Base-by-base conservation (phyloP, 1,284 basidiomycete species). In the Xerocomus cyaneibrunnescens region DNA sequence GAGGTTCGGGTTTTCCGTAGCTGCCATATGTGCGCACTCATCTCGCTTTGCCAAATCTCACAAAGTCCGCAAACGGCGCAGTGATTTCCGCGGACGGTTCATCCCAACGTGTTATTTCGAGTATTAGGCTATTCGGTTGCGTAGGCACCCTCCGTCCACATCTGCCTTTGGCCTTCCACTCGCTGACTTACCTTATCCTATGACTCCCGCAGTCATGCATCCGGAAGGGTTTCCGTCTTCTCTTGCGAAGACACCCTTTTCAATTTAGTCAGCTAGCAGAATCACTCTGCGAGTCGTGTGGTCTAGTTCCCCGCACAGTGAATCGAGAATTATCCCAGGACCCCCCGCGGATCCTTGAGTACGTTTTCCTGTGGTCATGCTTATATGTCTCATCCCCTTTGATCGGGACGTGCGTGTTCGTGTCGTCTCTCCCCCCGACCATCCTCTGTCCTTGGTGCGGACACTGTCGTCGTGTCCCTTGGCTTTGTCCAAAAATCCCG, bases 11-110 rank as follows among this genome's bases (percentile, higher is more conserved):
- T 21, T 57, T 38, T 31, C 35, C 30, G 41, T 38, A 25, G 22
- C 36, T 43, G 54, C 48, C 49, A 22, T 57, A 23, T 43, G 57
- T 46, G 54, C 45, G 39, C 21, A 17, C 55, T 19, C 56, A 65
- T 64, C 64, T 67, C 48, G 44, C 23, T 19, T 37, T 48, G 13
- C 47, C 31, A 48, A 65, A 66, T 70, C 64, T 61, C 60, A 30
- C 58, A 40, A 57, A 42, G 44, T 52, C 66, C 54, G 50, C 60
- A 64, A 54, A 57, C 41, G 46, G 55, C 23, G 38, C 44, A 44
- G 59, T 60, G 64, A 64, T 69, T 66, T 64, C 64, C 64, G 64
- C 64, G 64, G 64, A 66, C 45, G 13, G 51, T 62, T 6, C 34
- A 21, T 54, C 36, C 42, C 48, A 63, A 54, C 60, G 57, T 57